These are phyloP conservation scores for Moesziomyces globuligerus DNA, from an alignment of 1,284 basidiomycete species.

Conservation along the genomic window DNA sequence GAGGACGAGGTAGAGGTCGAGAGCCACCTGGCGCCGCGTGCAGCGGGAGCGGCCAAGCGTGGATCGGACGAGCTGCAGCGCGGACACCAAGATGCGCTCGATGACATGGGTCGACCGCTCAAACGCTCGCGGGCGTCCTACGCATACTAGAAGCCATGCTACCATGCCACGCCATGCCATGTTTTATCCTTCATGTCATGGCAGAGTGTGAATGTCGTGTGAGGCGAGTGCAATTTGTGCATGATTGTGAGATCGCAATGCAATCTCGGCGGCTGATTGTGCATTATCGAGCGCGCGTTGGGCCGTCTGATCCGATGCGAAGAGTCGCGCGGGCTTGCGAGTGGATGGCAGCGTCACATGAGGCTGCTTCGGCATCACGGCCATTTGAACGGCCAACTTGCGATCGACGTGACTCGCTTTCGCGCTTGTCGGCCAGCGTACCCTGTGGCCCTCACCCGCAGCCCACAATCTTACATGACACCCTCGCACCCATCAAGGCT, in stretches of 20 bases:
- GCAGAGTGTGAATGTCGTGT: not conserved
- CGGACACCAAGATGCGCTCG: constrained; percentile 21
- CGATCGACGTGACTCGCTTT: not conserved
- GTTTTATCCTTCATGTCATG: not conserved
- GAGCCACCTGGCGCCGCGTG: constrained; percentile 3
- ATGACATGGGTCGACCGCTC: constrained; percentile 21
- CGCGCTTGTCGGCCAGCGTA: too few relatives aligned
- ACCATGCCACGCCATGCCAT: not conserved
- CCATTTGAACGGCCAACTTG: not conserved
- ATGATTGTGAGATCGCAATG: not conserved
- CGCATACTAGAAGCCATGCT: constrained; percentile 13
- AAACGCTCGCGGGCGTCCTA: constrained; percentile 39
- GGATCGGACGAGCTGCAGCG: constrained; percentile 22
- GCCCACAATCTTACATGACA: too few relatives aligned
- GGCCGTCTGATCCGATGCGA: not conserved
- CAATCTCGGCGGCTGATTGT: not conserved
- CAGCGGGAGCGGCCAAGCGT: constrained; percentile 22
- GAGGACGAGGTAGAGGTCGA: constrained; percentile 6
- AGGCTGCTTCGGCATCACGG: not conserved
- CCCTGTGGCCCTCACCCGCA: not conserved
- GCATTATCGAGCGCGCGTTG: not conserved
- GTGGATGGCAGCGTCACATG: too few relatives aligned
- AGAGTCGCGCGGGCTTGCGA: not conserved
- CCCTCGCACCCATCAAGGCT: not conserved
- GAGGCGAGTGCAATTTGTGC: not conserved